Evolutionary conservation across 1,284 basidiomycete genomes (phyloP).

Genomic region (Pseudozyma flocculosa): DNA sequence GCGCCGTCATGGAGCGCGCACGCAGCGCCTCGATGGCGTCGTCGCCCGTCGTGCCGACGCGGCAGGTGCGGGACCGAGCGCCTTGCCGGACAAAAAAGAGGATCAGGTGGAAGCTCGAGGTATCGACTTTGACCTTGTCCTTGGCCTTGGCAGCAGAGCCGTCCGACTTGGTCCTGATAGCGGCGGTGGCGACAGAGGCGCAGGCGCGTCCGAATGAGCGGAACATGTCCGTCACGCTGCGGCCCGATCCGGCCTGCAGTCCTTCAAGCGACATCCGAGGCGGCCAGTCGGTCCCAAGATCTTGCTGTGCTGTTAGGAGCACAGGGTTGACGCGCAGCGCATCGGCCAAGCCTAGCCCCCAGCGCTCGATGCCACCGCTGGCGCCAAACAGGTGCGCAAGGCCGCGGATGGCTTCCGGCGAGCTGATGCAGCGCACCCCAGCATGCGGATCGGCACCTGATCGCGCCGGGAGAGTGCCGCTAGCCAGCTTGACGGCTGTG

Average conservation of each 20-base stretch:
- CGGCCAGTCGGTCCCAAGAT: not conserved
- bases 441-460: too few species aligned
- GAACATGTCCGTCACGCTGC: not conserved
- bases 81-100: not conserved
- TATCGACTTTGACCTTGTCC: not conserved
- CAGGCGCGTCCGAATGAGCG: not conserved
- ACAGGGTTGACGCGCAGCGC: conserved; percentile 1
- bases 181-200: not conserved
- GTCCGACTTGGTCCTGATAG: not conserved
- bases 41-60: not conserved
- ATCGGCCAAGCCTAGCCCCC: not conserved
- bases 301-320: not conserved
- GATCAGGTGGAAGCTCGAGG: not conserved
- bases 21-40: not conserved
- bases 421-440: not conserved
- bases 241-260: conserved; percentile 1
- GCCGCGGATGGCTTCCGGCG: not conserved
- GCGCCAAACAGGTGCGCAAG: not conserved
- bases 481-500: not conserved
- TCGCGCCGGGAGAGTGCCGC: not conserved
- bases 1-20: conserved; percentile 11
- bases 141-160: too few species aligned
- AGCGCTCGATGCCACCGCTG: not conserved
- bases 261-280: conserved; percentile 1
- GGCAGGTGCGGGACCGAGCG: not conserved